These are phyloP conservation scores for Cucurbita maxima DNA, from an alignment of 306 rosid genomes.

Conservation along the genomic window DNA sequence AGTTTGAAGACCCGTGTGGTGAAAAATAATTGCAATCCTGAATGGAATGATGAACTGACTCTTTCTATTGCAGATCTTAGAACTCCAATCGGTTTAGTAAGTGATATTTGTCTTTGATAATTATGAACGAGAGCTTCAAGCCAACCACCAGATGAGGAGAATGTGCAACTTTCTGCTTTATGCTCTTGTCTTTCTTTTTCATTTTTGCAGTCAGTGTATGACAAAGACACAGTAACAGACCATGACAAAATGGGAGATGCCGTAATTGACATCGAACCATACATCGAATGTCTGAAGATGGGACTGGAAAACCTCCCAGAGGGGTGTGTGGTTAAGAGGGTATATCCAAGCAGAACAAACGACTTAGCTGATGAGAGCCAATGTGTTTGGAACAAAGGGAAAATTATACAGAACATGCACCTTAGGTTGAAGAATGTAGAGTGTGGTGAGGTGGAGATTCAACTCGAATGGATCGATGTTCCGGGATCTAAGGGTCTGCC, in stretches of 20 bases:
- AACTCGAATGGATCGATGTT: slow-evolving; percentile 59
- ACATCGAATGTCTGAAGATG: slow-evolving; percentile 27
- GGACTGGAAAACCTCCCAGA: slow-evolving; percentile 31
- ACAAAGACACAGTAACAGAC: slow-evolving; percentile 47
- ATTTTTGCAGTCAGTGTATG: slow-evolving; percentile 38
- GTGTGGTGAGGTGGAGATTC: slow-evolving; percentile 43
- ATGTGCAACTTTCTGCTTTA: not conserved
- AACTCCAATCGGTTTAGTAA: slow-evolving; percentile 41
- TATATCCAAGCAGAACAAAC: slow-evolving; percentile 37
- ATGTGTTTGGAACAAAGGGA: slow-evolving; percentile 45
- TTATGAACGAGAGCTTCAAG: not conserved
- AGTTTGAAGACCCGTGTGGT: slow-evolving; percentile 51
- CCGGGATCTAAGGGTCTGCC: slow-evolving; percentile 29
- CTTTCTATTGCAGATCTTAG: slow-evolving; percentile 28
- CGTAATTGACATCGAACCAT: slow-evolving; percentile 56
- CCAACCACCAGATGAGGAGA: not conserved
- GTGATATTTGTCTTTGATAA: slow-evolving; percentile 3
- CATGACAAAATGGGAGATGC: slow-evolving; percentile 92
- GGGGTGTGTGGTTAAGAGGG: slow-evolving; percentile 44
- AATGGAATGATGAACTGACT: slow-evolving; percentile 77
- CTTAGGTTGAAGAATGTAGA: slow-evolving; percentile 64
- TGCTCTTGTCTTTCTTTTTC: not conserved
- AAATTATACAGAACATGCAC: slow-evolving; percentile 45
- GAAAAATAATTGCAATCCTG: slow-evolving; percentile 53
- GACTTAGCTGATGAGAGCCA: slow-evolving; percentile 51